Base-by-base conservation (phyloP, 345 rosid species). In the Syzygium grande region DNA sequence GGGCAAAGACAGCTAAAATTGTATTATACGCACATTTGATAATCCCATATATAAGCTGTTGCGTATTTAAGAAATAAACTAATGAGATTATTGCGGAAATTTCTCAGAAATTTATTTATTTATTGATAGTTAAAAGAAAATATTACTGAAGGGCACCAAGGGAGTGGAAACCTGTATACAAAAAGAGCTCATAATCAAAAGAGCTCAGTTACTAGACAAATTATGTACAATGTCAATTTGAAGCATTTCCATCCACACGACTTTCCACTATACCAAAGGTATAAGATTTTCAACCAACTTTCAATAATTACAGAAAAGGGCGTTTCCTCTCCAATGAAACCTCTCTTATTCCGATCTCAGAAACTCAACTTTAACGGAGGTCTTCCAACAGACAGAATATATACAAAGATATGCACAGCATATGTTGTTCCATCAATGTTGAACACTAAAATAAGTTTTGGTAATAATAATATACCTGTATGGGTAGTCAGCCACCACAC, bases 401-500 rank as follows among this genome's bases (percentile, higher is more conserved):
- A 84, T 10, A 22, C 21, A 19, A 23, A 27, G 27, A 84, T 6
- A 84, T 51, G 30, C 86, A 61, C 27, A 58, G 23, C 87, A 34
- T 41, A 12, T 23, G 4, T 21, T 1, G 17, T 58, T 61, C 15
- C 13, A 58, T 11, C 6, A 46, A 52, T 14, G 17, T 58, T 22
- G 11, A 51, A 59, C 38, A 59, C 65, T 25, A 1, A 84, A 27
- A 1, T 9, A 22, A 34, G 27, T 7, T n/a, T 0, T 15, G 7
- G 59, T 49, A 11, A 61, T 63, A 23, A n/a, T 53, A 53, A 73
- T 49, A 86, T 92, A 98, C 99, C 99, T 94, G 91, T 94, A 97
- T 2, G 99, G 98, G 89, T 88, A 96, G 88, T 98, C 99, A 51
- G 94, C 94, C 88, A 98, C 97, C 80, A 98, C 94, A 29, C 99